Evolutionary conservation across 805 yeast species (phyloP), one percentile per base, ranked within the genome.

Genomic region (Tetrapisispora fleetii): DNA sequence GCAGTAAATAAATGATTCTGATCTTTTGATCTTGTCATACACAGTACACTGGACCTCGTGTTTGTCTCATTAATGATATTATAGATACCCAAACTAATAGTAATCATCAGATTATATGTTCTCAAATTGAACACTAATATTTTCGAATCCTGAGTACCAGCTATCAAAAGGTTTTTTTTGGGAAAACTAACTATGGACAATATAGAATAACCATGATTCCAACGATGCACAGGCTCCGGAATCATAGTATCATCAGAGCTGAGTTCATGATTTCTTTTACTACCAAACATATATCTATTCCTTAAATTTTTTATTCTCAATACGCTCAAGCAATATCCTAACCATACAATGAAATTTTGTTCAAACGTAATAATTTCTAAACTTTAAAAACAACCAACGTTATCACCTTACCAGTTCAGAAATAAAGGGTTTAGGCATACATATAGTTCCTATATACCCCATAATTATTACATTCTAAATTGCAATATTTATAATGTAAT

Each of bases 111-210:
- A 54, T 81, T 80, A 62, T 78, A 91, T 0, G 85, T 80, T 5
- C 64, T 65, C 47, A 85, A 68, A 57, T 87, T 91, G 58, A 76
- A 81, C 1, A 86, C 82, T 37, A 86, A 65, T 38, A 91, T 83
- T 54, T 77, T 78, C 11, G 93, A 85, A 58, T 85, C 86, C 54
- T 90, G 95, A 1, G 96, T 88, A 10, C 99, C 99, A 48, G 95
- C 93, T 61, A 86, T 85, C 4, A 91, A 54, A 8, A 83, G 64
- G 33, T 74, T 74, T 50, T 73, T 70, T 27, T 65, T 63, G 0
- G 86, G 84, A 21, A 84, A 80, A 9, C 84, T 74, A 8, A 78
- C 75, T 3, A 80, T 77, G 44, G 95, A 83, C 8, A 93, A 74
- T 17, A 90, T 81, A 1, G 95, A 82, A 55, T 78, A 80, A 1